phyloP scores from a whole-genome alignment of 176 grass and related monocot genomes.

The Aegilops tauschii region DNA sequence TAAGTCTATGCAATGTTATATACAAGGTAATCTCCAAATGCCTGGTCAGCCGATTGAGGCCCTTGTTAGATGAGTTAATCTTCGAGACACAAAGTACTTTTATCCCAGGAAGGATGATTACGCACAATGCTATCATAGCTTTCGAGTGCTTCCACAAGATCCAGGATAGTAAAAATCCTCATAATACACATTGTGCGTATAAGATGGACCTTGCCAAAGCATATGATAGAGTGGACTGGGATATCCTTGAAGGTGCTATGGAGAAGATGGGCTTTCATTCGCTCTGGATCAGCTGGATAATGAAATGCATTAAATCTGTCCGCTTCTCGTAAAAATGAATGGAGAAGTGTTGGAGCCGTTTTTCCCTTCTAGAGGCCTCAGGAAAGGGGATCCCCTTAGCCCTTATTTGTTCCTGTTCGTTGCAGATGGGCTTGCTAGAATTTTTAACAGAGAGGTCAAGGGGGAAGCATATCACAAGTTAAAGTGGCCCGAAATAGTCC shows the following conservation, averaged over 20 bases:
- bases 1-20: not conserved
- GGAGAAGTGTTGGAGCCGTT: not conserved
- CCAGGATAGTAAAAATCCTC: not conserved
- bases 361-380: not conserved
- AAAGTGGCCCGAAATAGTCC: too few relatives aligned
- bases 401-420: not conserved
- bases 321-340: not conserved
- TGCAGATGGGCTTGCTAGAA: not conserved
- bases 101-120: not conserved
- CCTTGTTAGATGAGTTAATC: accelerated
- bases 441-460: too few relatives aligned
- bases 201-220: not conserved
- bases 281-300: not conserved
- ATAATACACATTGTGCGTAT: not conserved
- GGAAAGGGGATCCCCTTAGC: not conserved
- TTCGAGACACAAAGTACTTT: not conserved
- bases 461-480: too few relatives aligned
- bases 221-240: not conserved
- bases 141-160: not conserved
- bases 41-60: not conserved
- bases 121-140: not conserved
- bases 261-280: not conserved
- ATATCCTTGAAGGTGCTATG: not conserved
- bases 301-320: not conserved
- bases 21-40: not conserved